Evolutionary conservation across 345 rosid genomes (phyloP), one percentile per base, ranked within the genome.

Genomic region (Diplotaxis tenuifolia): DNA sequence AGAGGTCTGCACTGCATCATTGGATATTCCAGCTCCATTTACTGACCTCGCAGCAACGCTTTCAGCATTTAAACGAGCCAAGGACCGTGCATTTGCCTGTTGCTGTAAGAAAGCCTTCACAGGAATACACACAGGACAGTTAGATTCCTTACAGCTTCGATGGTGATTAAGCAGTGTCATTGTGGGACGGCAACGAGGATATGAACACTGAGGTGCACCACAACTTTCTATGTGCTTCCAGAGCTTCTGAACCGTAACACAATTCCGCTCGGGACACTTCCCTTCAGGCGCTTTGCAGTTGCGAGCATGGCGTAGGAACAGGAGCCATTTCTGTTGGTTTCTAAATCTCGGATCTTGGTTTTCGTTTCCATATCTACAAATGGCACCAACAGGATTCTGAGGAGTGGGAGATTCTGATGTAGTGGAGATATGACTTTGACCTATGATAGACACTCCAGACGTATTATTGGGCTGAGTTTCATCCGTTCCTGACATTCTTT

Each of bases 71-170:
- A 76, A 75, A 73, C 82, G 87, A 31, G 80, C 80, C 38, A 81
- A 84, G 55, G 78, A 74, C 42, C 75, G 78, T 19, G 82, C 80
- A 84, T 76, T 89, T 52, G 78, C 73, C 57, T 87, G 92, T 40
- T 75, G 81, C 81, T 82, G 89, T 55, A 85, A 25, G 82, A 77
- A 89, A 19, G 74, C 78, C 75, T 83, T 96, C n/a, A 90, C 97
- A 69, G 93, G 92, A 83, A 90, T 78, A 78, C 99, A 96, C 77
- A 96, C 99, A 66, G 97, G 98, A 83, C 99, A 96, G 55, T 85
- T 66, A 9, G 81, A 42, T 69, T 92, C 90, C 77, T 68, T 77
- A 82, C 99, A 96, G 55, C 61, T 83, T 79, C 77, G 89, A 75
- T 86, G 82, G 80, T 96, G 99, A 62, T 66, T 76, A 64, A 92